Evolutionary conservation across 352 stramenopile genomes (phyloP).

Genomic region (Globisporangium solare): DNA sequence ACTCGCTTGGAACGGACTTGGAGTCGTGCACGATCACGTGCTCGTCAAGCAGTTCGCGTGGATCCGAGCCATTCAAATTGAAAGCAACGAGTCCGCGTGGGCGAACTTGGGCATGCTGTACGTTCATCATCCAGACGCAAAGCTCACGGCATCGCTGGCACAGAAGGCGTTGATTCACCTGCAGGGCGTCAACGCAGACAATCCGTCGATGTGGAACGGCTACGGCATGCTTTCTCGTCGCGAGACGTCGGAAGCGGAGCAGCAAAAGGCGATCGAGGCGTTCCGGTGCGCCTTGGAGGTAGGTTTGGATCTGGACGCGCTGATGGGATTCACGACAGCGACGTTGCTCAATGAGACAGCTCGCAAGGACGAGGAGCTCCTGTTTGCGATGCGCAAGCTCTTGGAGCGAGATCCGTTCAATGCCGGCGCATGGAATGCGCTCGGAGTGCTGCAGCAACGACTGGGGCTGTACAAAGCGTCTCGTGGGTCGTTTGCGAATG

Average conservation of each 20-base stretch:
- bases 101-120: constrained; percentile 86
- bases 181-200: constrained; percentile 76
- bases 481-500: constrained; percentile 22
- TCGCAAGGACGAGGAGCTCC: constrained; percentile 29
- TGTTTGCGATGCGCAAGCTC: constrained; percentile 82
- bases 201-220: constrained; percentile 84
- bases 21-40: constrained; percentile 46
- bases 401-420: constrained; percentile 70
- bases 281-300: constrained; percentile 79
- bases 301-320: constrained; percentile 65
- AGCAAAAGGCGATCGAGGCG: constrained; percentile 53
- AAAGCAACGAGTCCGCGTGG: constrained; percentile 60
- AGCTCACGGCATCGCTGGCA: constrained; percentile 34
- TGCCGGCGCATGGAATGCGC: constrained; percentile 48
- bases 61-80: constrained; percentile 54
- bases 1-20: constrained; percentile 78
- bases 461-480: constrained; percentile 43
- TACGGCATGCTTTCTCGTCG: constrained; percentile 72
- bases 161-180: constrained; percentile 80
- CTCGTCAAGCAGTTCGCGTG: constrained; percentile 81
- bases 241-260: constrained; percentile 29
- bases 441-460: constrained; percentile 58
- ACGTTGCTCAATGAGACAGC: constrained; percentile 19
- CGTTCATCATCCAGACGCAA: constrained; percentile 31
- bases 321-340: constrained; percentile 52